A percentile compares a stretch with the other conserved stretches of the same genome.
Conservation (phyloP, 257 asterid genomes). For the Nicotiana attenuata region DNA sequence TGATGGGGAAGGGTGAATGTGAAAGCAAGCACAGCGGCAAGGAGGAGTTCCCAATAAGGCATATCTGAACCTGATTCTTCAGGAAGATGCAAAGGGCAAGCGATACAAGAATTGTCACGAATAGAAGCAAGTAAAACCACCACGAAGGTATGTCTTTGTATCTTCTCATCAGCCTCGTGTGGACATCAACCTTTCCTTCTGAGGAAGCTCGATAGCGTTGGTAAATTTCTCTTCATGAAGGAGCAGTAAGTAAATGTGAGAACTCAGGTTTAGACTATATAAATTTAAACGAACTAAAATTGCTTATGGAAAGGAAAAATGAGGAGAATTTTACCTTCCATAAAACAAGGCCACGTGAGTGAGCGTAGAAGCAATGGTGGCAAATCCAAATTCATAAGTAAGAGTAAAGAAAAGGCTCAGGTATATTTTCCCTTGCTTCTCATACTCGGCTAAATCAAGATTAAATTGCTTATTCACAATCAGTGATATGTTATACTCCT, state of each 20-base stretch:
- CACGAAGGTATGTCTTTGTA: slow-evolving; percentile 62
- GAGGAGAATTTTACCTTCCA: slow-evolving; percentile 47
- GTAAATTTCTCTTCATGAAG: slow-evolving; percentile 54
- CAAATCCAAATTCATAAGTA: slow-evolving; percentile 75
- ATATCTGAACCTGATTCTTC: slow-evolving; percentile 52
- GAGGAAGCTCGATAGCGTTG: slow-evolving; percentile 48
- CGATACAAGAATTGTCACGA: slow-evolving; percentile 30
- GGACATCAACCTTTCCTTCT: slow-evolving; percentile 49
- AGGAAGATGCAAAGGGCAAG: slow-evolving; percentile 48
- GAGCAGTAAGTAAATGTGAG: background rate
- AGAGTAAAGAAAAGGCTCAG: slow-evolving; percentile 61
- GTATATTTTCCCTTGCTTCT: slow-evolving; percentile 49
- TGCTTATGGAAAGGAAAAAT: background rate
- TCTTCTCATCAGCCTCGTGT: slow-evolving; percentile 54
- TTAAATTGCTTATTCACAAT: slow-evolving; percentile 47
- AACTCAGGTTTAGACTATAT: background rate
- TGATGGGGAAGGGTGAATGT: slow-evolving; percentile 59
- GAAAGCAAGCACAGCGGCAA: slow-evolving; percentile 51
- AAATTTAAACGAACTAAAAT: background rate
- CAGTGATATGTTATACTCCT: slow-evolving; percentile 33
- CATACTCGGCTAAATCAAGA: slow-evolving; percentile 43
- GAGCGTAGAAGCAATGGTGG: slow-evolving; percentile 68
- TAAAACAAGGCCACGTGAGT: slow-evolving; percentile 64
- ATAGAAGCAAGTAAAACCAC: slow-evolving; percentile 71
- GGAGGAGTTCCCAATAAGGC: slow-evolving; percentile 67